Evolutionary conservation across 495 filamentous ascomycete genomes (phyloP).

Genomic region (Aspergillus nidulans): DNA sequence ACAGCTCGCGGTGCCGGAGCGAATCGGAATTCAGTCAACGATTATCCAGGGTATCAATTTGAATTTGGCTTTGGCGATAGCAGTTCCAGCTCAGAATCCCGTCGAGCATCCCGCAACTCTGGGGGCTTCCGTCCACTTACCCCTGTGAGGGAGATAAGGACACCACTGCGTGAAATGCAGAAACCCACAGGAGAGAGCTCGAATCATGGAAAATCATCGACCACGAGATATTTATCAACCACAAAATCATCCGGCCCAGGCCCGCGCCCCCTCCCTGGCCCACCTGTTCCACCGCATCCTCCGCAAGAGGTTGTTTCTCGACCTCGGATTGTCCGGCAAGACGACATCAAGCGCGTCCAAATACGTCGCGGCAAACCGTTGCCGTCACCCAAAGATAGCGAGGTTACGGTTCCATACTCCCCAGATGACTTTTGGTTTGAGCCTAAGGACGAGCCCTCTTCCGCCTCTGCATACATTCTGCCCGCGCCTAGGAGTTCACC

Average conservation of each 20-base stretch:
- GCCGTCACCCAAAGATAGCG: conserved; percentile 18
- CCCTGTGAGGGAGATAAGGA: conserved; percentile 23
- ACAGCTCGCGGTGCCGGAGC: not conserved
- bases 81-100: not conserved
- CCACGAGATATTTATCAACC: conserved; percentile 4
- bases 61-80: conserved; percentile 16
- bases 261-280: not conserved
- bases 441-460: not conserved
- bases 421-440: conserved; percentile 34
- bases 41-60: conserved; percentile 10
- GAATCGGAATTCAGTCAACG: conserved; percentile 2
- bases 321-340: conserved; percentile 31
- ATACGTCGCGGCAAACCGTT: conserved; percentile 29
- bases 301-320: conserved; percentile 29
- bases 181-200: not conserved
- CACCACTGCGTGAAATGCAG: conserved; percentile 11
- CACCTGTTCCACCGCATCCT: conserved; percentile 9
- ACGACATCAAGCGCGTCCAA: conserved; percentile 37
- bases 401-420: conserved; percentile 25
- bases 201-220: not conserved
- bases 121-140: conserved; percentile 19
- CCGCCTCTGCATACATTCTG: not conserved
- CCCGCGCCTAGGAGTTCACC: not conserved
- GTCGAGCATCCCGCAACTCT: conserved; percentile 16
- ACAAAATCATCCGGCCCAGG: not conserved